phyloP scores from a whole-genome alignment of 192 early-diverging fungal genomes.

The Umbelopsis sp. region DNA sequence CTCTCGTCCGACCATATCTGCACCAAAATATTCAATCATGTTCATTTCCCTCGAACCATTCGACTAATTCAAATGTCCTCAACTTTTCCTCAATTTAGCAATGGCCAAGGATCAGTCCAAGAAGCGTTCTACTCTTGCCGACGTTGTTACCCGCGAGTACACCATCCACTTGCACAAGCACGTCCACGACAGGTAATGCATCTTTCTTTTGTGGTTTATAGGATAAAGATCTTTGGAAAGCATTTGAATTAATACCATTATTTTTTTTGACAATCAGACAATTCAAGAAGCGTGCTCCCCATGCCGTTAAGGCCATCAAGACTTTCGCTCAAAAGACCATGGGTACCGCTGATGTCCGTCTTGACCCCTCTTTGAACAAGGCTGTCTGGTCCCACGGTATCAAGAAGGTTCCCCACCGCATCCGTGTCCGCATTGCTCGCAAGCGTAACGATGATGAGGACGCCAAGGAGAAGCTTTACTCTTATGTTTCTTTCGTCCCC shows the following conservation, averaged over 20 bases:
- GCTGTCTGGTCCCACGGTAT: conserved; percentile 92
- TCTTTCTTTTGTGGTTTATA: conserved; percentile 9
- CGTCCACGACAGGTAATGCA: conserved; percentile 69
- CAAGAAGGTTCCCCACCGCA: conserved; percentile 92
- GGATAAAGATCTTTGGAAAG: too few species aligned
- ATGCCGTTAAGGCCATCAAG: conserved; percentile 92
- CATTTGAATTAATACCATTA: conserved; percentile 43
- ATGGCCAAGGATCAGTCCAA: conserved; percentile 76
- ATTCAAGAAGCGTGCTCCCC: conserved; percentile 98
- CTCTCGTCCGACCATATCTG: neutral
- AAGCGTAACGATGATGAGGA: conserved; percentile 97
- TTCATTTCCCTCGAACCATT: neutral
- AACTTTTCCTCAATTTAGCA: conserved; percentile 25
- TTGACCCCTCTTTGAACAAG: conserved; percentile 96
- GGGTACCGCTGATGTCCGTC: conserved; percentile 96
- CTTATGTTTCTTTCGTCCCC: conserved; percentile 87
- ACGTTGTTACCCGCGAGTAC: conserved; percentile 97
- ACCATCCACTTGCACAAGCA: conserved; percentile 99
- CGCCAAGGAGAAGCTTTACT: conserved; percentile 97
- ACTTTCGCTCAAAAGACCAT: conserved; percentile 90
- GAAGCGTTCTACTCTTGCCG: conserved; percentile 81
- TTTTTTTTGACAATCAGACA: conserved; percentile 38
- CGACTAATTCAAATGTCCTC: conserved; percentile 9
- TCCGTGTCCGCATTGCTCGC: conserved; percentile 93
- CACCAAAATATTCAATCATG: neutral